phyloP scores from a whole-genome alignment of 2,329 filamentous ascomycete genomes.

The Penicillium glabrum region DNA sequence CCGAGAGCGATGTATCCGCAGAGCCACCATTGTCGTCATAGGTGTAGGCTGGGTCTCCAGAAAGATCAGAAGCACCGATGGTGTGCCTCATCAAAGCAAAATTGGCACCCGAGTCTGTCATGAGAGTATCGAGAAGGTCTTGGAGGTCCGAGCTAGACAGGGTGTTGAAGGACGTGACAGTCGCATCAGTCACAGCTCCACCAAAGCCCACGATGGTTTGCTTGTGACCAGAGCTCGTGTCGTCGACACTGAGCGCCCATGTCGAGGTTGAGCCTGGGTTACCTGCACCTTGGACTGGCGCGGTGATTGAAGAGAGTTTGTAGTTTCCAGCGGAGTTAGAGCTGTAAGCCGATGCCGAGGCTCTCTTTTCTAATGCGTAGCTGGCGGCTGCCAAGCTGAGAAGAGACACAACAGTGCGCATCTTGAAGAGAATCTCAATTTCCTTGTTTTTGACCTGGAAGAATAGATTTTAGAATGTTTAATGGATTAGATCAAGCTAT shows the following conservation, averaged over 20 bases:
- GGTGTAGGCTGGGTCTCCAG: slow-evolving; percentile 33
- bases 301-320: slow-evolving; percentile 21
- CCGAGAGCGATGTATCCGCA: slow-evolving; percentile 30
- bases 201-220: slow-evolving; percentile 37
- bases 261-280: slow-evolving; percentile 21
- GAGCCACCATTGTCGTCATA: slow-evolving; percentile 40
- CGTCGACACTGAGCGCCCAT: slow-evolving; percentile 28
- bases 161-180: slow-evolving; percentile 35
- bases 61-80: slow-evolving; percentile 39
- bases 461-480: neutral
- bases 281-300: slow-evolving; percentile 20
- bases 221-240: slow-evolving; percentile 26
- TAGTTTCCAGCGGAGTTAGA: slow-evolving; percentile 28
- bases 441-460: no score
- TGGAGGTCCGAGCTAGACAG: slow-evolving; percentile 30
- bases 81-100: slow-evolving; percentile 43
- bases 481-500: neutral
- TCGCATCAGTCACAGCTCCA: slow-evolving; percentile 40
- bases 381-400: slow-evolving; percentile 12
- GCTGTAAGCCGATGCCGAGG: slow-evolving; percentile 25
- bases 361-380: slow-evolving; percentile 18
- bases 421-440: no score
- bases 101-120: slow-evolving; percentile 35
- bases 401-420: neutral
- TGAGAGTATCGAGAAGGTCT: slow-evolving; percentile 33